phyloP scores from a whole-genome alignment of 345 rosid genomes.

The Chamaenerion angustifolium region DNA sequence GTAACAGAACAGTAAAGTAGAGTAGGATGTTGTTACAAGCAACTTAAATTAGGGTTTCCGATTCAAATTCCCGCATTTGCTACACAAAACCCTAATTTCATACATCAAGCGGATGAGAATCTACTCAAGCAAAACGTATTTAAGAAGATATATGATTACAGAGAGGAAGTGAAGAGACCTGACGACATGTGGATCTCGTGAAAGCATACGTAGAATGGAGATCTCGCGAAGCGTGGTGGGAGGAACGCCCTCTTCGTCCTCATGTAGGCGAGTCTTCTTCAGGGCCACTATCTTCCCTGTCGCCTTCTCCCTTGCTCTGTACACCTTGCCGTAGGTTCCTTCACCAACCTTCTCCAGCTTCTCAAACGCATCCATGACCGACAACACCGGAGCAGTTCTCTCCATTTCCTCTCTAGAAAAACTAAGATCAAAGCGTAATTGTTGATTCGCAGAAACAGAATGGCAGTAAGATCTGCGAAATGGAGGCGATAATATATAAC shows the following conservation, averaged over 20 bases:
- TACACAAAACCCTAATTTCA: too few relatives aligned
- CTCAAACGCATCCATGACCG: slow-evolving; percentile 86
- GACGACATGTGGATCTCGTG: slow-evolving; percentile 85
- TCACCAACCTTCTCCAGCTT: slow-evolving; percentile 98
- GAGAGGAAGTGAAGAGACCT: slow-evolving; percentile 17
- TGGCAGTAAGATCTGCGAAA: not conserved
- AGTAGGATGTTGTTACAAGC: too few relatives aligned
- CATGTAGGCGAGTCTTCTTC: slow-evolving; percentile 96
- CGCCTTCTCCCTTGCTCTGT: slow-evolving; percentile 89
- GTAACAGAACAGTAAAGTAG: too few relatives aligned
- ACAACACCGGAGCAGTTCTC: slow-evolving; percentile 21
- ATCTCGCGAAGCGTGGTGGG: slow-evolving; percentile 97
- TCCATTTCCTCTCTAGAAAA: slow-evolving; percentile 19
- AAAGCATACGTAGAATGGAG: slow-evolving; percentile 96
- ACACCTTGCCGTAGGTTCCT: slow-evolving; percentile 94
- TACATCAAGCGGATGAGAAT: not conserved
- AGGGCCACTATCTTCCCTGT: slow-evolving; percentile 87
- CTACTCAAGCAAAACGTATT: not conserved
- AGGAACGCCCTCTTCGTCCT: slow-evolving; percentile 97
- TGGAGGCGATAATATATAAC: not conserved
- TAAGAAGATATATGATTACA: not conserved
- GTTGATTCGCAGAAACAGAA: not conserved
- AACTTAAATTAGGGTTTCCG: too few relatives aligned
- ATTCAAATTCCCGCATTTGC: too few relatives aligned
- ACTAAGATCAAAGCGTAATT: not conserved